Conservation (phyloP, 1,139 yeast species). For the Yamadazyma atlantica region DNA sequence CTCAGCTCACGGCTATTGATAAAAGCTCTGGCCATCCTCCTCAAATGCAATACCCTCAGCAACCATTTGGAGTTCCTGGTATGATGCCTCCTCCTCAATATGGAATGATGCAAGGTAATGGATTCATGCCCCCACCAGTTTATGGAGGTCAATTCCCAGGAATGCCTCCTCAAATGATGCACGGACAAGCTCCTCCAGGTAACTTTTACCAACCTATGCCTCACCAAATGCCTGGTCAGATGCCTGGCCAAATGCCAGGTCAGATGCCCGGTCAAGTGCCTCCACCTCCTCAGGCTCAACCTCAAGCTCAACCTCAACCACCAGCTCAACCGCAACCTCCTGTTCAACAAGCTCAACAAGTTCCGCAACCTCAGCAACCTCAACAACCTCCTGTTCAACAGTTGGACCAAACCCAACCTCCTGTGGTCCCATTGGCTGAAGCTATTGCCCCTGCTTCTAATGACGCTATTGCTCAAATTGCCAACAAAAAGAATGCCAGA, state of each 20-base stretch:
- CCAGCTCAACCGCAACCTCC: constrained; percentile 21
- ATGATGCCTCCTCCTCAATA: constrained; percentile 42
- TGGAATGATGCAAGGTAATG: constrained; percentile 44
- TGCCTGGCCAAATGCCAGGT: constrained; percentile 16
- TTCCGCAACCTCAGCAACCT: constrained; percentile 18
- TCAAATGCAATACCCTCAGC: constrained; percentile 25
- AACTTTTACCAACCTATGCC: neutral
- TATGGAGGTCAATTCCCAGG: constrained; percentile 34
- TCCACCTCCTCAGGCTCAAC: neutral
- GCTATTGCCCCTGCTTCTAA: constrained; percentile 11
- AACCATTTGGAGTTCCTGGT: constrained; percentile 37
- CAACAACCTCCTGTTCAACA: constrained; percentile 19
- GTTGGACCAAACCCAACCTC: no score
- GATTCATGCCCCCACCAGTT: constrained; percentile 42
- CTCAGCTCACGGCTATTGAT: constrained; percentile 59
- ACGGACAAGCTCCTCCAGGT: constrained; percentile 20
- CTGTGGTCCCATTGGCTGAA: constrained; percentile 14
- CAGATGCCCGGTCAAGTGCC: constrained; percentile 19
- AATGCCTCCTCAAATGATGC: constrained; percentile 21
- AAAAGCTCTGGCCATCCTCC: constrained; percentile 20
- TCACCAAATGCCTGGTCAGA: constrained; percentile 5
- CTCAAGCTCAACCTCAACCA: constrained; percentile 15
- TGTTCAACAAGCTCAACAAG: constrained; percentile 22
- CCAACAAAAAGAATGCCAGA: constrained; percentile 18
- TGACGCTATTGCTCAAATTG: constrained; percentile 12